Percentiles rank a stretch among this genome's conserved stretches.
phyloP scores from a whole-genome alignment of 164 flowering plant species.

The Chloranthus sessilifolius region DNA sequence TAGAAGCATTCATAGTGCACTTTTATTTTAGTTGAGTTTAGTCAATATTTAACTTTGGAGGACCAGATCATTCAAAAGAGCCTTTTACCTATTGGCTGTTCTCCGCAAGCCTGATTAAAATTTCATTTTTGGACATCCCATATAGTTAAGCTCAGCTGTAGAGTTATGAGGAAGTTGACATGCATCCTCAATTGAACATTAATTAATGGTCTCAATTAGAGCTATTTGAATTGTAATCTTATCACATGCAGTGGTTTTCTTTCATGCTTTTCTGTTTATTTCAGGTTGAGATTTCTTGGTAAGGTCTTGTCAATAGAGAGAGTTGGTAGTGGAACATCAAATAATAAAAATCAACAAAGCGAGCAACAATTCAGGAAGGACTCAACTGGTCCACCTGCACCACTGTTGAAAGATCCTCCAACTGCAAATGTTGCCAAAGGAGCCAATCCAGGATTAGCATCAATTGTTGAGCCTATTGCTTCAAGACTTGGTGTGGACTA shows the following conservation, averaged over 20 bases:
- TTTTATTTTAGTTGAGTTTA: too few species aligned
- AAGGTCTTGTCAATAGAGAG: conserved; percentile 77
- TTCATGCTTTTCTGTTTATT: not conserved
- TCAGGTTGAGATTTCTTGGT: conserved; percentile 87
- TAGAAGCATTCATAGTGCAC: too few species aligned
- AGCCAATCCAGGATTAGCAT: conserved; percentile 20
- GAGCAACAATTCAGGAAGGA: conserved; percentile 30
- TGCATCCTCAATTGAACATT: not conserved
- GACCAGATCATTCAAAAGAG: too few species aligned
- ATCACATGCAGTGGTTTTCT: not conserved
- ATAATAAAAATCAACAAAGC: conserved; percentile 18
- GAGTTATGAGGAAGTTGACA: not conserved
- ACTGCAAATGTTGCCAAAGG: conserved; percentile 21
- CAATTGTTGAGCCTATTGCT: conserved; percentile 69
- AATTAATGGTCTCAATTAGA: not conserved
- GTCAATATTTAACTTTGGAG: too few species aligned
- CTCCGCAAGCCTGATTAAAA: too few species aligned
- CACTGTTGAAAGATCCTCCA: conserved; percentile 26
- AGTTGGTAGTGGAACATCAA: conserved; percentile 31
- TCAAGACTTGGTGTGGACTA: conserved; percentile 83
- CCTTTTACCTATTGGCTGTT: too few species aligned
- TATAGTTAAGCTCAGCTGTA: not conserved
- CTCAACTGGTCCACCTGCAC: conserved; percentile 10
- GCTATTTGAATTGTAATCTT: not conserved
- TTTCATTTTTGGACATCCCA: conserved; percentile 3